A percentile compares a stretch with the other conserved stretches of the same genome.
These are phyloP conservation scores for Fusarium cyanostomum DNA, from an alignment of 2,329 filamentous ascomycete genomes.

Conservation along the genomic window DNA sequence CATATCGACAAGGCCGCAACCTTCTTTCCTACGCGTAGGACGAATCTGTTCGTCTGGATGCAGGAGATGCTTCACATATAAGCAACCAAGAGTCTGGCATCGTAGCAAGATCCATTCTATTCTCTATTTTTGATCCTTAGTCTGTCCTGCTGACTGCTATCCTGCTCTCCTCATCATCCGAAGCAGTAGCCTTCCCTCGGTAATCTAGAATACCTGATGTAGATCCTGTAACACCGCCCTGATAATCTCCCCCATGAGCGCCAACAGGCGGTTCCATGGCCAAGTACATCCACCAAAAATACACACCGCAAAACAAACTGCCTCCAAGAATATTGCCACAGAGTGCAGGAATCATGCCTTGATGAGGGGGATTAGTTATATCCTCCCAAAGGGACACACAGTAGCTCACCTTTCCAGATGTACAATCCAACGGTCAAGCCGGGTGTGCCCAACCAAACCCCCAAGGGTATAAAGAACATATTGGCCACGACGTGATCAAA, in stretches of 20 bases:
- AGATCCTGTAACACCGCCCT: neutral
- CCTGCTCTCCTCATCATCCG: constrained; percentile 36
- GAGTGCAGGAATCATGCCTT: constrained; percentile 58
- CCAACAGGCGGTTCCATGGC: constrained; percentile 3
- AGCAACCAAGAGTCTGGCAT: too few species aligned
- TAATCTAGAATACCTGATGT: constrained; percentile 6
- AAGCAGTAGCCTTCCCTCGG: constrained; percentile 3
- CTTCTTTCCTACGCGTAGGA: too few species aligned
- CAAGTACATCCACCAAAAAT: constrained; percentile 41
- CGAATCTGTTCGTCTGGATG: too few species aligned
- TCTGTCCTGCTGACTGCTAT: neutral
- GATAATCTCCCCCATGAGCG: neutral
- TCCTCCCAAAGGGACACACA: fast-evolving
- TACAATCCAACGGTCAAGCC: constrained; percentile 59
- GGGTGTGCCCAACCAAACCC: constrained; percentile 59
- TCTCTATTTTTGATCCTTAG: neutral
- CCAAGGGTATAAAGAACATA: constrained; percentile 64
- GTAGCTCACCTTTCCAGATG: constrained; percentile 60
- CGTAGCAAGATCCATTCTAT: neutral
- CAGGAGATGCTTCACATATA: too few species aligned
- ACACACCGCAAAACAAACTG: constrained; percentile 59
- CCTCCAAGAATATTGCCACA: constrained; percentile 67
- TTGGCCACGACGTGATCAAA: constrained; percentile 67
- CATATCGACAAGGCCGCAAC: too few species aligned
- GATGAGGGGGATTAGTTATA: neutral